Conservation (phyloP, 257 asterid species). For the Fraxinus quadrangulata region DNA sequence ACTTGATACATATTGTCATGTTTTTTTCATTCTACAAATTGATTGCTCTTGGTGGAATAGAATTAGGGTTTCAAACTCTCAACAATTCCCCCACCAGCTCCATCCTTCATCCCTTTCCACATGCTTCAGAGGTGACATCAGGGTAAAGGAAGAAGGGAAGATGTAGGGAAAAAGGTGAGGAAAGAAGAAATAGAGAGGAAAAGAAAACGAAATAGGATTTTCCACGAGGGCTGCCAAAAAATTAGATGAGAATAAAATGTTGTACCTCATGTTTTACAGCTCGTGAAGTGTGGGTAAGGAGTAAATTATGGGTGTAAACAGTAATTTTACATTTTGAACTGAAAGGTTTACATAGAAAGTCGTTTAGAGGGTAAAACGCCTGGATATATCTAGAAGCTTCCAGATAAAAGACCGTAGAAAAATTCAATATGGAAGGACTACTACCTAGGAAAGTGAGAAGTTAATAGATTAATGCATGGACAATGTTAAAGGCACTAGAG, state of each 20-base stretch:
- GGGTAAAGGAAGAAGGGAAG: background rate
- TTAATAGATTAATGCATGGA: background rate
- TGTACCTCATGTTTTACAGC: background rate
- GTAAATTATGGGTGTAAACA: background rate
- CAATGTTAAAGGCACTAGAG: background rate
- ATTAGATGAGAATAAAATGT: background rate
- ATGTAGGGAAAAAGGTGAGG: background rate
- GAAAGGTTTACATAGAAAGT: background rate
- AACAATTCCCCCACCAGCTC: background rate
- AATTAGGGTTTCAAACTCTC: no score
- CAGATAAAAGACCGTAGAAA: background rate
- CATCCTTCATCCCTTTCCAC: background rate
- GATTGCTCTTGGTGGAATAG: no score
- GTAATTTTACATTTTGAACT: background rate
- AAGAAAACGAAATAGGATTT: background rate
- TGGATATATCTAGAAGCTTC: background rate
- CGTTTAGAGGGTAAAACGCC: background rate
- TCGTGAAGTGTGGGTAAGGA: background rate
- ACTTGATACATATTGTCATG: no score
- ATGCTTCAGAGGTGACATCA: background rate
- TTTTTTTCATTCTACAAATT: no score
- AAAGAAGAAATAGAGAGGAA: background rate
- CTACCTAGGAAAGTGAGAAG: background rate
- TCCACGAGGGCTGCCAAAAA: background rate
- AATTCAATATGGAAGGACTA: background rate